Evolutionary conservation across 2,329 filamentous ascomycete species (phyloP).

Genomic region (Penicillium janthinellum): DNA sequence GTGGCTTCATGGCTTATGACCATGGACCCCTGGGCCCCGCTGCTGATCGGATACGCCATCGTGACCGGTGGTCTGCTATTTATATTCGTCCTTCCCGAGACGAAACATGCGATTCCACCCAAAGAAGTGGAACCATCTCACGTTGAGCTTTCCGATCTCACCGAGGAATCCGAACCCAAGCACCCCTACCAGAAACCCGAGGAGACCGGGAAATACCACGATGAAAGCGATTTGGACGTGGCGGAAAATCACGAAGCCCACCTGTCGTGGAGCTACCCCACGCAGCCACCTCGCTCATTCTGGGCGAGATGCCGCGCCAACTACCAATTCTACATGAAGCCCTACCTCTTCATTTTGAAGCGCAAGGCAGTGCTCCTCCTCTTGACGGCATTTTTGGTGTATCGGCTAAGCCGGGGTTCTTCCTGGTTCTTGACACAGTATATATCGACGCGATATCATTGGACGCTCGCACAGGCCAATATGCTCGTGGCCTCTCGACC

Average conservation of each 20-base stretch:
- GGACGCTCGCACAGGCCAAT: conserved; percentile 49
- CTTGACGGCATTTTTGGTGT: conserved; percentile 51
- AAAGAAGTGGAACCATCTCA: conserved; percentile 13
- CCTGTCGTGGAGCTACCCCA: conserved; percentile 21
- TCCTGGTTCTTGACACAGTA: conserved; percentile 54
- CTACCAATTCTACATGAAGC: conserved; percentile 34
- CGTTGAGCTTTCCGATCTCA: conserved; percentile 37
- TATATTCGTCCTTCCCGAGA: conserved; percentile 42
- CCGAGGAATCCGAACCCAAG: conserved; percentile 21
- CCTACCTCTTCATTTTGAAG: conserved; percentile 45
- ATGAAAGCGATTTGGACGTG: conserved; percentile 20
- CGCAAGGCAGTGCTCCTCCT: conserved; percentile 46
- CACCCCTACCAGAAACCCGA: conserved; percentile 7
- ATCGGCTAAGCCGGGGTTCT: conserved; percentile 51
- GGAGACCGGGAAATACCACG: conserved; percentile 15
- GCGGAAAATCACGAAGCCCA: conserved; percentile 18
- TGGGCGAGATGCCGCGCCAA: conserved; percentile 19
- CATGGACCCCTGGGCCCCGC: conserved; percentile 44
- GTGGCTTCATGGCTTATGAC: conserved; percentile 46
- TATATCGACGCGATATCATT: conserved; percentile 54
- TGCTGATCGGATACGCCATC: conserved; percentile 40
- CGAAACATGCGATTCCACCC: conserved; percentile 34
- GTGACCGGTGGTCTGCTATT: conserved; percentile 37
- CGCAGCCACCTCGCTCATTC: conserved; percentile 15
- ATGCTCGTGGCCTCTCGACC: conserved; percentile 51